Conservation (phyloP, 2,329 filamentous ascomycete genomes). For the Colletotrichum cereale region DNA sequence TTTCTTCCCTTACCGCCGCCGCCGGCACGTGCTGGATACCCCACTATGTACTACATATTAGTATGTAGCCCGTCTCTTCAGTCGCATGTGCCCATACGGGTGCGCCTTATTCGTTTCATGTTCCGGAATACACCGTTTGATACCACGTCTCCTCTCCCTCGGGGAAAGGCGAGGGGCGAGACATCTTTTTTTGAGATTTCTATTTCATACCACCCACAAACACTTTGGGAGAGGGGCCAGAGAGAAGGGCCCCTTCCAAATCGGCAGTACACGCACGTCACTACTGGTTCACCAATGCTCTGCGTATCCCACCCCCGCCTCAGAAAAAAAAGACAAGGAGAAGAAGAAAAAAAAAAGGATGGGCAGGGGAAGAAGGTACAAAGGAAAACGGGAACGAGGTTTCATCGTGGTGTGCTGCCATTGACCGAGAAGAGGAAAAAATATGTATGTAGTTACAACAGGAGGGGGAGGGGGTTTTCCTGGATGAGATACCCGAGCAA, state of each 20-base stretch:
- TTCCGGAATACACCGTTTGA: constrained; percentile 39
- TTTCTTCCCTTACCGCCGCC: constrained; percentile 43
- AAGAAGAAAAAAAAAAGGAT: neutral
- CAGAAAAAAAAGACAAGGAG: neutral
- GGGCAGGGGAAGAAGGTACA: neutral
- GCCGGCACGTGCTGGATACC: constrained; percentile 10
- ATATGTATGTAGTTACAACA: constrained; percentile 21
- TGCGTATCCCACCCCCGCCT: neutral
- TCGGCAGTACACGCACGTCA: constrained; percentile 25
- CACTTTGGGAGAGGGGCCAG: neutral
- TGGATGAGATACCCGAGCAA: constrained; percentile 38
- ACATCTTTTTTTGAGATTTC: constrained; percentile 21
- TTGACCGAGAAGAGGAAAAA: neutral
- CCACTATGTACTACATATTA: too few relatives aligned
- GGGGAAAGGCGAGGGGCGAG: neutral
- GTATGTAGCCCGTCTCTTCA: too few relatives aligned
- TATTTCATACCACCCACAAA: neutral
- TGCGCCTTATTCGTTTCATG: constrained; percentile 36
- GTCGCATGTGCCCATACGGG: too few relatives aligned
- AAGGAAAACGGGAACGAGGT: neutral
- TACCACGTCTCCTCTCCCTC: constrained; percentile 27
- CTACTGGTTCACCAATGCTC: neutral
- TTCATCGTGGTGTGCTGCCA: constrained; percentile 5
- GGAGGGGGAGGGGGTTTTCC: constrained; percentile 12
- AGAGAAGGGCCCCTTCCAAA: neutral